phyloP scores from a whole-genome alignment of 768 basidiomycete species.

The Lactarius hengduanensis region DNA sequence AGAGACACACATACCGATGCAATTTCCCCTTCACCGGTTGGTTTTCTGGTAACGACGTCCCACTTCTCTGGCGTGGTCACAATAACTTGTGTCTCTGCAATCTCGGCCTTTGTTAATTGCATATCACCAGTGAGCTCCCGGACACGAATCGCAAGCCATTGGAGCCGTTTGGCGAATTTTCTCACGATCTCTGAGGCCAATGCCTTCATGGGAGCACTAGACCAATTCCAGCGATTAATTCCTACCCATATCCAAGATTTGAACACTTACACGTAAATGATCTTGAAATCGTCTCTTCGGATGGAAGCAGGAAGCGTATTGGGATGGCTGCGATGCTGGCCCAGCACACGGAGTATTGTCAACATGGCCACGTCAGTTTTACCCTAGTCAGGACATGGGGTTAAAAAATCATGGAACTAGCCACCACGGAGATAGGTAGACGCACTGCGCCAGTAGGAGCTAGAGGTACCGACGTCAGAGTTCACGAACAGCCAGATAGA shows the following conservation, averaged over 20 bases:
- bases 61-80: constrained; percentile 99
- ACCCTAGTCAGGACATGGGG: constrained; percentile 52
- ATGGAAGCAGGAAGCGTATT: constrained; percentile 50
- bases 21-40: constrained; percentile 95
- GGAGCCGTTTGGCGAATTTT: constrained; percentile 85
- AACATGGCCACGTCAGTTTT: constrained; percentile 99
- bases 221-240: constrained; percentile 1
- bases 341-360: constrained; percentile 82
- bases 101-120: constrained; percentile 93
- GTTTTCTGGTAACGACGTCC: constrained; percentile 98
- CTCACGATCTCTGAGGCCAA: constrained; percentile 92
- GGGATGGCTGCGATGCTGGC: constrained; percentile 55
- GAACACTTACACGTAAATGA: constrained; percentile 85
- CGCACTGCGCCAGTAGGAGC: constrained; percentile 97
- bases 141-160: constrained; percentile 84
- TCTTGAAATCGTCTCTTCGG: constrained; percentile 76
- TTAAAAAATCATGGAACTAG: not conserved
- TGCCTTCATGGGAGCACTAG: constrained; percentile 97
- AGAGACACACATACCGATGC: constrained; percentile 61
- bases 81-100: constrained; percentile 93
- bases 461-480: constrained; percentile 35
- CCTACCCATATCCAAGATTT: not conserved
- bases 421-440: constrained; percentile 10
- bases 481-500: not conserved
- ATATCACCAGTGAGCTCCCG: constrained; percentile 88